Evolutionary conservation across 1,139 yeast genomes (phyloP), one percentile per base, ranked within the genome.

Genomic region (Sugiyamaella neomexicana): DNA sequence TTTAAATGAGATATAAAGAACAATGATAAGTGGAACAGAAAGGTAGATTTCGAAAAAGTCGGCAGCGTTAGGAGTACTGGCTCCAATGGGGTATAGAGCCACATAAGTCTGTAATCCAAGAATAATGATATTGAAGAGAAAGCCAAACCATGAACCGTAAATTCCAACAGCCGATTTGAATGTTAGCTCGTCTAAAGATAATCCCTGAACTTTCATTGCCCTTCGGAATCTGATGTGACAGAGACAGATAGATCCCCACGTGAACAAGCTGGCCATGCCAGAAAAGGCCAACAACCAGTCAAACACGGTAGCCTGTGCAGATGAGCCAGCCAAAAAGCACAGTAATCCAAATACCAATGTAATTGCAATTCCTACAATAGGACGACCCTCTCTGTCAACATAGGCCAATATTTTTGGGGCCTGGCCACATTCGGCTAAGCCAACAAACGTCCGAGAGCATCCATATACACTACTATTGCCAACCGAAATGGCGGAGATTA

Each of bases 51-150:
- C 70, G 72, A 82, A 82, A 68, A 82, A 82, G 53, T 65, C 62
- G 23, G 67, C 62, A 9, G 69, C 65, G 32, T 47, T 53, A 12
- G 66, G 75, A 25, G 82, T 37, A 32, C 46, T 41, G n/a, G 32
- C 48, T 20, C 51, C 59, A 56, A 83, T 68, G 57, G 93, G 93
- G 73, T 75, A 82, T 53, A 86, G 72, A 1, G 91, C 89, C 52
- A 85, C 78, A 89, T 90, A 85, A 73, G 86, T 84, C 74, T 88
- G 95, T 37, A 91, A 89, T 61, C 82, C 70, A 59, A 89, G 75
- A 53, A 85, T 82, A 55, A 83, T 67, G 12, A 76, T 51, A 47
- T 66, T 65, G 39, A 69, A 55, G 53, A 86, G 83, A 62, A 86
- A 71, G 51, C 96, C 96, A 64, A 80, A 79, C 62, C 71, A 71